These are phyloP conservation scores for Nicotiana paniculata DNA, from an alignment of 257 asterid species.

Conservation along the genomic window DNA sequence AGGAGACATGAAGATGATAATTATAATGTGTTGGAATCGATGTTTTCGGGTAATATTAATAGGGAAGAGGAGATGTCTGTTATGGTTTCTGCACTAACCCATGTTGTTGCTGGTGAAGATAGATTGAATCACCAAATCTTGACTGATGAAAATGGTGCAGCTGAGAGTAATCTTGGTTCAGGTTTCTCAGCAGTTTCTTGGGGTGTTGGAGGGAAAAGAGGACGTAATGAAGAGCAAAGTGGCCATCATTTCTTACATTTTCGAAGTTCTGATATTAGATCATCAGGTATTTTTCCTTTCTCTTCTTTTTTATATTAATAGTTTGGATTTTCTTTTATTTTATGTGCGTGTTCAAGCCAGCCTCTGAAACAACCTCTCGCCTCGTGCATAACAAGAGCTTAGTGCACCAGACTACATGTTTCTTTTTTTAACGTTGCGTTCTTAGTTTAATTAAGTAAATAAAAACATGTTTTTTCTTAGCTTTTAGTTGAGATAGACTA, in stretches of 20 bases:
- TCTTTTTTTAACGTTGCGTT: too few relatives aligned
- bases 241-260: constrained; percentile 4
- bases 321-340: neutral
- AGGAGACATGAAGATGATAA: neutral
- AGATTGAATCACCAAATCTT: too few relatives aligned
- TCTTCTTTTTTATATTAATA: neutral
- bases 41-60: constrained; percentile 19
- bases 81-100: constrained; percentile 63
- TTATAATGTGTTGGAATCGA: constrained; percentile 6
- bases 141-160: neutral
- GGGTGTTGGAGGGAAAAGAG: constrained; percentile 40
- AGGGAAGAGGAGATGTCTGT: constrained; percentile 69
- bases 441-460: too few relatives aligned
- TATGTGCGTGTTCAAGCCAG: too few relatives aligned
- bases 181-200: constrained; percentile 14
- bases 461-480: too few relatives aligned
- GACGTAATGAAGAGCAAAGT: constrained; percentile 22
- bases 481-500: too few relatives aligned
- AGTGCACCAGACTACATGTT: too few relatives aligned
- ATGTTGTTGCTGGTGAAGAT: constrained; percentile 43
- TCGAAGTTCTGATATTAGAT: constrained; percentile 14
- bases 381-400: too few relatives aligned
- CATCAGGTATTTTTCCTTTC: constrained; percentile 13
- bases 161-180: neutral
- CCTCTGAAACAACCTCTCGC: too few relatives aligned